phyloP scores from a whole-genome alignment of 257 asterid species.

The Nyctanthes arbortristis region DNA sequence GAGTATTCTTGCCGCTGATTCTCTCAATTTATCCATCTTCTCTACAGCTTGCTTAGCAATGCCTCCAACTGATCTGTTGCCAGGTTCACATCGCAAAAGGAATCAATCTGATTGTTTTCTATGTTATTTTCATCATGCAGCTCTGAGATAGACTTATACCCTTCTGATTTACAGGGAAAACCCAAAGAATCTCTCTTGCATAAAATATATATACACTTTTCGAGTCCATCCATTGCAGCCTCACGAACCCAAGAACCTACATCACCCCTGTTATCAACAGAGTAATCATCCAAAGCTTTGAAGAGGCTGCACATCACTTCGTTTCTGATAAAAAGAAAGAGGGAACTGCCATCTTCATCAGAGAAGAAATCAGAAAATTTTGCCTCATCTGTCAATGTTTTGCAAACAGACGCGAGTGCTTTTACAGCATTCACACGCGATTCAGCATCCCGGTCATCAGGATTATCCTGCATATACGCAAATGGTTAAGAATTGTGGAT shows the following conservation, averaged over 20 bases:
- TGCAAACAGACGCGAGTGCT: constrained; percentile 79
- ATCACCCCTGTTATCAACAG: constrained; percentile 95
- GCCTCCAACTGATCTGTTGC: constrained; percentile 69
- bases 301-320: constrained; percentile 82
- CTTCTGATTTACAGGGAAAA: constrained; percentile 25
- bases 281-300: constrained; percentile 89
- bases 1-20: constrained; percentile 77
- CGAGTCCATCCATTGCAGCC: constrained; percentile 93
- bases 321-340: constrained; percentile 54
- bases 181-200: constrained; percentile 55
- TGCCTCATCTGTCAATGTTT: constrained; percentile 55
- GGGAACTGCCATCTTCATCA: constrained; percentile 50
- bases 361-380: constrained; percentile 43
- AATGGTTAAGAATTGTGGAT: constrained; percentile 13
- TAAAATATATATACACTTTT: constrained; percentile 80
- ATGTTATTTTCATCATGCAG: constrained; percentile 29
- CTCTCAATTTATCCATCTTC: constrained; percentile 94
- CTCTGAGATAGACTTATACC: constrained; percentile 31
- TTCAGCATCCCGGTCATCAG: constrained; percentile 93
- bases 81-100: constrained; percentile 58
- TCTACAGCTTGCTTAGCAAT: constrained; percentile 87
- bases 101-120: constrained; percentile 25
- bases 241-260: constrained; percentile 99
- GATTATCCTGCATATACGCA: constrained; percentile 60
- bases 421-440: constrained; percentile 88